A percentile compares a stretch with the other conserved stretches of the same genome.
Evolutionary conservation across 2,329 filamentous ascomycete genomes (phyloP).

Genomic region (Capronia coronata): DNA sequence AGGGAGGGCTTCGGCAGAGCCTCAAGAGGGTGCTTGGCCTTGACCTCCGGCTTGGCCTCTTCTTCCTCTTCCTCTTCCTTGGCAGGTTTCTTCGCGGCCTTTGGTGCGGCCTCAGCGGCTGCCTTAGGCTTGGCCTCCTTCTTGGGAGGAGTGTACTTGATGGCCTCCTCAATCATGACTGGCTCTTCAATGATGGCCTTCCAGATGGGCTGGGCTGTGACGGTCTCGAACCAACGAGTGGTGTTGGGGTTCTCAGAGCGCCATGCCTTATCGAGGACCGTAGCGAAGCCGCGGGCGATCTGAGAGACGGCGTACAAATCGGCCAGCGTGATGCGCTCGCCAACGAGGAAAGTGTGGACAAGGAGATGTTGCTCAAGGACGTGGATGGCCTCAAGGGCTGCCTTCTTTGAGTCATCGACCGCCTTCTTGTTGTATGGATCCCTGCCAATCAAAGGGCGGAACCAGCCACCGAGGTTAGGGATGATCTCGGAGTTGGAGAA

Average conservation of each 20-base stretch:
- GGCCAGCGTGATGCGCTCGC: constrained; percentile 94
- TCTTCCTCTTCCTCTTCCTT: constrained; percentile 53
- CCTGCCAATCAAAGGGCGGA: constrained; percentile 74
- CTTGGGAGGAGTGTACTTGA: constrained; percentile 69
- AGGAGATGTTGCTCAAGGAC: constrained; percentile 82
- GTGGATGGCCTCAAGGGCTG: constrained; percentile 58
- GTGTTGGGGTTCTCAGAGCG: constrained; percentile 75
- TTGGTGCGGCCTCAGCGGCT: constrained; percentile 52
- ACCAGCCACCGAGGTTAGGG: constrained; percentile 67
- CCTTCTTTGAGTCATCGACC: constrained; percentile 73
- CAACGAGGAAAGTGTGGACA: constrained; percentile 92
- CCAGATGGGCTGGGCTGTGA: constrained; percentile 89
- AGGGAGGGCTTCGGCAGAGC: constrained; percentile 71
- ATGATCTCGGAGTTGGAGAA: constrained; percentile 89
- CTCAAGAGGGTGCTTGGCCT: constrained; percentile 96
- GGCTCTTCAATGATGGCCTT: constrained; percentile 69
- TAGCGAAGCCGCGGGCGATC: constrained; percentile 82
- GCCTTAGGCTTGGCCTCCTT: constrained; percentile 63
- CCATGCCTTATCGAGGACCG: constrained; percentile 88
- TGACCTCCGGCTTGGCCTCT: constrained; percentile 55
- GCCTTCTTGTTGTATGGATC: constrained; percentile 96
- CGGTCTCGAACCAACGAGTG: constrained; percentile 89
- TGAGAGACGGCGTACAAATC: constrained; percentile 79
- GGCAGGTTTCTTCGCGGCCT: constrained; percentile 42
- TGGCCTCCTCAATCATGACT: constrained; percentile 71